Evolutionary conservation across 176 grass and related monocot genomes (phyloP), one percentile per base, ranked within the genome.

Genomic region (Oryza coarctata): DNA sequence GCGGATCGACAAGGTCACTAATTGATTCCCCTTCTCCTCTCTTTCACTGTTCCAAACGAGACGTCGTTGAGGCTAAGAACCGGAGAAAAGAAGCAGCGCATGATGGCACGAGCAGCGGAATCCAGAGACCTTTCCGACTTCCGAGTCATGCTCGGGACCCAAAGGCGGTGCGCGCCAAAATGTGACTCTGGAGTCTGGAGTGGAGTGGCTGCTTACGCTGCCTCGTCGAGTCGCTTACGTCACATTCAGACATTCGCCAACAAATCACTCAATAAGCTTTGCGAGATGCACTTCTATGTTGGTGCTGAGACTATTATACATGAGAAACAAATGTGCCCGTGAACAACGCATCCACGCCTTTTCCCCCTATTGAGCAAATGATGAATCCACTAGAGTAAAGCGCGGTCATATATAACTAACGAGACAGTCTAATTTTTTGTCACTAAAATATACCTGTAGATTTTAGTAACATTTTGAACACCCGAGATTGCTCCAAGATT

Each of bases 141-240:
- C 18, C 79, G 9, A 15, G 26, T 13, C 39, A 28, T 29, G 22
- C 23, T 2, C 35, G 75, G 81, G 86, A 78, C 66, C 85, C 74
- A 29, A 18, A 29, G 66, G 55, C 63, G 68, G 68, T 32, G 68
- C 80, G 73, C 63, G 47, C 55, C 80, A 3, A 29, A n/a, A 12
- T 38, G 18, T 44, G 3, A 12, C 9, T 4, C 1, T 33, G 32
- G 23, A 5, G 62, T 69, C 44, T 74, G 49, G 47, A 73, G 22
- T 61, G 61, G 47, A 33, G 47, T 57, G 73, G 9, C 12, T 68
- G 81, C 75, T 74, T 74, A 88, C 61, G 68, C 22, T 4, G 61
- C 13, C 14, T 34, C 34, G 7, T 60, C 80, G 68, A 68, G 35
- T 60, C 50, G 82, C 70, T 80, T 44, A 7, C 87, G 20, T 86